phyloP scores from a whole-genome alignment of 1,139 yeast species.

The Candida buenavistaensis region DNA sequence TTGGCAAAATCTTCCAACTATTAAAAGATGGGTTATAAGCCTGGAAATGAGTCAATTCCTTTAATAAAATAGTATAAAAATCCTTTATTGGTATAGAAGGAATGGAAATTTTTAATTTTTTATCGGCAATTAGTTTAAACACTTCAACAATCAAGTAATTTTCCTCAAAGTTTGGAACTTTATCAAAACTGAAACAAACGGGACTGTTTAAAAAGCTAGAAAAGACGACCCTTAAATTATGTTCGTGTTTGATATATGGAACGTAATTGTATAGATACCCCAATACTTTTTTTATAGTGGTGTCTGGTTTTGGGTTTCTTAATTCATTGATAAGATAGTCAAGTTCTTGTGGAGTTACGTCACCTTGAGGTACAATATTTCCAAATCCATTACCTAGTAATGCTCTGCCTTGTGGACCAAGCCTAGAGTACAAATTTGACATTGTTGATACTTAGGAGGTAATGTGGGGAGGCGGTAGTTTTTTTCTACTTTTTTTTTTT shows the following conservation, averaged over 20 bases:
- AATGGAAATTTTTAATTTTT: constrained; percentile 57
- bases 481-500: too few relatives aligned
- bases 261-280: constrained; percentile 60
- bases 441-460: constrained; percentile 12
- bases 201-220: constrained; percentile 52
- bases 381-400: constrained; percentile 9
- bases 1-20: constrained; percentile 59
- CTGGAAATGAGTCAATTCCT: constrained; percentile 37
- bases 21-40: constrained; percentile 28
- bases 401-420: constrained; percentile 27
- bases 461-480: too few relatives aligned
- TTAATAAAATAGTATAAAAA: constrained; percentile 48
- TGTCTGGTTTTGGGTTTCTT: constrained; percentile 34
- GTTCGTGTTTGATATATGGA: constrained; percentile 60
- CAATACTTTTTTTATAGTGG: constrained; percentile 37
- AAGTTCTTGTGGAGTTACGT: constrained; percentile 40
- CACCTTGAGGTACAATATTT: constrained; percentile 1
- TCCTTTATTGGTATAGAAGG: constrained; percentile 57
- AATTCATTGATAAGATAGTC: constrained; percentile 50
- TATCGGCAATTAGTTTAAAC: constrained; percentile 47
- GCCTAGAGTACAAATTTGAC: constrained; percentile 19
- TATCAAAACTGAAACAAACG: constrained; percentile 38
- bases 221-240: constrained; percentile 53
- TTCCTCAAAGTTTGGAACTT: constrained; percentile 36
- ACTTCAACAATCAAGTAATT: constrained; percentile 47